Evolutionary conservation across 345 rosid species (phyloP), one percentile per base, ranked within the genome.

Genomic region (Euclidium syriacum): DNA sequence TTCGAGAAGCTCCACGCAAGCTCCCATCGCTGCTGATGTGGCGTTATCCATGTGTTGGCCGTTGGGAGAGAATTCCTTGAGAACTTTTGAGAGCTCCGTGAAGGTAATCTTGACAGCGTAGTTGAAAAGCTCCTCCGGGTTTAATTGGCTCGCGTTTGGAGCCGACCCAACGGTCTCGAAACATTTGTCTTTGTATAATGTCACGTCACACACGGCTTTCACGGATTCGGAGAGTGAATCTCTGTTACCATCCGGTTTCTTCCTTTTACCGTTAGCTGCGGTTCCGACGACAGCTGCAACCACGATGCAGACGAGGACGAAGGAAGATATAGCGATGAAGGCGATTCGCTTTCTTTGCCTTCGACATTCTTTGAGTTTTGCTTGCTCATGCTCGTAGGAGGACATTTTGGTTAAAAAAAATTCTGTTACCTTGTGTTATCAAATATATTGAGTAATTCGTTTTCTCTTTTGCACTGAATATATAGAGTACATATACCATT

Each of bases 151-250:
- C 0, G 79, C 61, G 73, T 73, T 68, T 4, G 73, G 78, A 3
- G 73, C 80, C 0, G 36, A 59, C 6, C 68, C 60, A 14, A 87
- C 33, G 41, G 78, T 71, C 0, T 50, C 71, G 27, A 75, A 65
- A 59, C 94, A 90, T 12, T 87, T 62, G 0, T 85, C 83, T 74
- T 76, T 82, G 69, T 85, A 73, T 68, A 87, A 74, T 0, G 95
- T 87, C 3, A 79, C 82, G 39, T 85, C 88, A 26, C 95, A 90
- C 0, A 78, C 75, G n/a, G 87, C 86, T 66, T 83, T 86, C 16
- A 82, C 42, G 3, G 62, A 69, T 25, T 24, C 59, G 0, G 92
- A 78, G 18, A 78, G 10, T 1, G 88, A 62, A 4, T 51, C 74
- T 16, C 58, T 62, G 29, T 64, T 34, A 23, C 67, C 52, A 46